Percentiles rank a stretch among this genome's conserved stretches.
These are phyloP conservation scores for Podospora australis DNA, from an alignment of 495 filamentous ascomycete genomes.

Conservation along the genomic window DNA sequence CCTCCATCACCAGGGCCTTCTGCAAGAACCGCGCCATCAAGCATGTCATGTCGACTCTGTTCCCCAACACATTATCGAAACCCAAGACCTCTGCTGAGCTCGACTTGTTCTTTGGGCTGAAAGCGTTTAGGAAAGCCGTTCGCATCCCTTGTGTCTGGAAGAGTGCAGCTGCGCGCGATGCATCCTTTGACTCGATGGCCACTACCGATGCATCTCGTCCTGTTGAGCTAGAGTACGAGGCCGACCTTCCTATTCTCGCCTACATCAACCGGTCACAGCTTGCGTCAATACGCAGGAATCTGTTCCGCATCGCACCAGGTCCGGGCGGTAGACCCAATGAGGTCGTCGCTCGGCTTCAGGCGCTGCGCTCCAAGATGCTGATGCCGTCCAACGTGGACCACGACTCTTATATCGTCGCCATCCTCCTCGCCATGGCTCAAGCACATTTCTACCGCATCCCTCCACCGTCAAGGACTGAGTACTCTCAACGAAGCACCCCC, in stretches of 20 bases:
- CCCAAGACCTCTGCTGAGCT: slow-evolving; percentile 24
- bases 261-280: slow-evolving; percentile 36
- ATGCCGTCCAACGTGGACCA: slow-evolving; percentile 33
- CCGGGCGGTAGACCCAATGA: slow-evolving; percentile 25
- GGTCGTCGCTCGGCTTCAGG: slow-evolving; percentile 30
- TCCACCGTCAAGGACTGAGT: no score
- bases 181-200: slow-evolving; percentile 33
- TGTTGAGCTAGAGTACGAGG: slow-evolving; percentile 7
- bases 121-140: slow-evolving; percentile 24
- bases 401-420: slow-evolving; percentile 37
- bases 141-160: slow-evolving; percentile 35
- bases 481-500: slow-evolving; percentile 9
- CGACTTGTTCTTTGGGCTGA: slow-evolving; percentile 32
- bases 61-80: slow-evolving; percentile 24
- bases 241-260: slow-evolving; percentile 31
- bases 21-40: slow-evolving; percentile 28
- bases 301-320: slow-evolving; percentile 24
- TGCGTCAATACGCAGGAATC: slow-evolving; percentile 24
- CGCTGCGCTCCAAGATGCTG: slow-evolving; percentile 31
- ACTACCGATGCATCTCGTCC: slow-evolving; percentile 27
- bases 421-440: slow-evolving; percentile 42
- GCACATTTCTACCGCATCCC: slow-evolving; percentile 30
- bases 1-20: slow-evolving; percentile 1
- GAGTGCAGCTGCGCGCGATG: slow-evolving; percentile 6
- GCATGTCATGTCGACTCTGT: slow-evolving; percentile 29